phyloP scores from a whole-genome alignment of 2,329 filamentous ascomycete species.

The Elsinoe arachidis region DNA sequence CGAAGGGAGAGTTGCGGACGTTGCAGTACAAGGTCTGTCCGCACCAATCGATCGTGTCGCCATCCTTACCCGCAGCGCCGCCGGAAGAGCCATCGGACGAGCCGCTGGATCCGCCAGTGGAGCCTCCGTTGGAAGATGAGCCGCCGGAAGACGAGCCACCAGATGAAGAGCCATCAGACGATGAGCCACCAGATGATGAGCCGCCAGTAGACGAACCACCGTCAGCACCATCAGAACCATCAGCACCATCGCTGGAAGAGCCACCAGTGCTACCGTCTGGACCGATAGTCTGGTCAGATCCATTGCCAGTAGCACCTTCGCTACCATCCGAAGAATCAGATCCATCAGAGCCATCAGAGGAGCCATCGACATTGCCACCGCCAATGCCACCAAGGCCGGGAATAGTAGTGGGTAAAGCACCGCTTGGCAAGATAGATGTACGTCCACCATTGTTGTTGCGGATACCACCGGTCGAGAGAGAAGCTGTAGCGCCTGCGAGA shows the following conservation, averaged over 20 bases:
- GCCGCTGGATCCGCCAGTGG: neutral
- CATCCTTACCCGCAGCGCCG: neutral
- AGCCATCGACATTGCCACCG: neutral
- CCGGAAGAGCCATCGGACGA: neutral
- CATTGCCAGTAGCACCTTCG: neutral
- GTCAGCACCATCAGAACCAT: neutral
- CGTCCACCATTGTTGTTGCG: conserved; percentile 2
- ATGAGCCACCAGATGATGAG: neutral
- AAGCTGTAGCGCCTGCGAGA: neutral
- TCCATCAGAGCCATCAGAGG: neutral
- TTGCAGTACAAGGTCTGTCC: conserved; percentile 3
- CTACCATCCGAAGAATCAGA: neutral
- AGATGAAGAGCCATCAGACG: neutral
- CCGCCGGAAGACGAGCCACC: neutral
- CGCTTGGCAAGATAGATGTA: neutral
- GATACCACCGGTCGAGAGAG: neutral
- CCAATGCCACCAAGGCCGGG: neutral
- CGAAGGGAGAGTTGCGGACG: conserved; percentile 11
- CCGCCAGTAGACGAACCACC: neutral
- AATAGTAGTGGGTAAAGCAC: neutral
- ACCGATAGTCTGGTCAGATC: neutral
- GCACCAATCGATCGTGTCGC: conserved; percentile 2
- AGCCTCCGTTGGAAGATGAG: neutral
- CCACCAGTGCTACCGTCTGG: too few relatives aligned
- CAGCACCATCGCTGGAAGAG: neutral